phyloP scores from a whole-genome alignment of 345 rosid species.

The Mangifera indica region DNA sequence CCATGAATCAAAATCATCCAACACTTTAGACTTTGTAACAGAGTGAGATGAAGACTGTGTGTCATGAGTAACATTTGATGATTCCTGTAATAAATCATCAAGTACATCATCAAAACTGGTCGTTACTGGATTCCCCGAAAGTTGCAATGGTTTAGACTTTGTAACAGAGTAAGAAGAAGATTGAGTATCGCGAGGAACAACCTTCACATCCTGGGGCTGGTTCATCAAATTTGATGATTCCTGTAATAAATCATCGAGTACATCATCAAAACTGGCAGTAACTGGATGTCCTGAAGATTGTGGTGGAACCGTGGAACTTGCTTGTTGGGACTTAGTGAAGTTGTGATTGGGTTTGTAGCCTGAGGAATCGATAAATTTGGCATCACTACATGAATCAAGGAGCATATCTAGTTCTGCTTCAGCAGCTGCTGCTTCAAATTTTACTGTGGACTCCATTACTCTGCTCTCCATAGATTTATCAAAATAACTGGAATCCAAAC shows the following conservation, averaged over 20 bases:
- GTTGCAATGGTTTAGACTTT: constrained; percentile 29
- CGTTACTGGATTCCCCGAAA: not conserved
- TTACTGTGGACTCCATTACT: constrained; percentile 4
- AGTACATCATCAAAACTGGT: constrained; percentile 45
- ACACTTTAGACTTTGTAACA: constrained; percentile 43
- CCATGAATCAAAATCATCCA: constrained; percentile 90
- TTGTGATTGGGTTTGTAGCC: constrained; percentile 10
- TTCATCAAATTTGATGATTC: constrained; percentile 39
- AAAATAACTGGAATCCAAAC: constrained; percentile 15
- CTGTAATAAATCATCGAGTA: constrained; percentile 60
- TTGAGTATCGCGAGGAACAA: constrained; percentile 4
- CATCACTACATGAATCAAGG: constrained; percentile 49
- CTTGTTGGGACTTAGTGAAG: constrained; percentile 7
- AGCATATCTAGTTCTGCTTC: constrained; percentile 73
- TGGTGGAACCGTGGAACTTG: constrained; percentile 15
- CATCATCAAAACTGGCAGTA: constrained; percentile 32
- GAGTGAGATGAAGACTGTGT: constrained; percentile 29
- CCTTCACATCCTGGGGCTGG: constrained; percentile 24
- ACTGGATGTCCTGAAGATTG: constrained; percentile 15
- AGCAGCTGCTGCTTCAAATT: constrained; percentile 39
- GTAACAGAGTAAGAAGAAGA: constrained; percentile 35
- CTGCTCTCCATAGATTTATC: constrained; percentile 19
- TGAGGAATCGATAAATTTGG: constrained; percentile 27
- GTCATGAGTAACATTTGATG: constrained; percentile 27
- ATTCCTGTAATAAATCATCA: constrained; percentile 58